Percentiles rank a stretch among this genome's conserved stretches.
phyloP scores from a whole-genome alignment of 352 stramenopile genomes.

The Pythium pyrilobum region DNA sequence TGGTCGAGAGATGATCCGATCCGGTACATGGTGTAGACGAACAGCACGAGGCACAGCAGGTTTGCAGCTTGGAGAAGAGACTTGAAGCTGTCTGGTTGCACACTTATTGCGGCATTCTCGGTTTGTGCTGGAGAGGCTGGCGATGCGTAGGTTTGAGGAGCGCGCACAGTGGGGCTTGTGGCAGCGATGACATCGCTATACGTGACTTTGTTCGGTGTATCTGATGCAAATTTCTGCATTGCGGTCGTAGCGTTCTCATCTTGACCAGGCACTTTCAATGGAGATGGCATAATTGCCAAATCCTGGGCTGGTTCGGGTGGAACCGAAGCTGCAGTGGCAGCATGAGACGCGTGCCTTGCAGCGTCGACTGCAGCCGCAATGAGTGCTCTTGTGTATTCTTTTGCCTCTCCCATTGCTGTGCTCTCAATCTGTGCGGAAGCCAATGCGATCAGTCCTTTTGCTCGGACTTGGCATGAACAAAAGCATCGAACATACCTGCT shows the following conservation, averaged over 20 bases:
- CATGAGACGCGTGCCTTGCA: not conserved
- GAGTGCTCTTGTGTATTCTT: constrained; percentile 48
- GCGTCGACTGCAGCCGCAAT: constrained; percentile 38
- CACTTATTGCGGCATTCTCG: not conserved
- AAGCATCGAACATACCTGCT: constrained; percentile 43
- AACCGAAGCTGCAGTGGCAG: not conserved
- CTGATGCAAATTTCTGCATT: too few relatives aligned
- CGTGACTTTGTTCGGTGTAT: too few relatives aligned
- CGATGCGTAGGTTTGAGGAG: too few relatives aligned
- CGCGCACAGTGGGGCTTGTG: too few relatives aligned
- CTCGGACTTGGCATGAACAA: not conserved
- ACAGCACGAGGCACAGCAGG: constrained; percentile 52
- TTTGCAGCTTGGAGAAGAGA: constrained; percentile 33
- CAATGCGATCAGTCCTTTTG: not conserved
- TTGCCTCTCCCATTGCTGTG: constrained; percentile 64
- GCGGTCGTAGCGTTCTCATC: too few relatives aligned
- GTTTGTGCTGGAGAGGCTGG: too few relatives aligned
- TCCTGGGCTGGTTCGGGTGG: too few relatives aligned
- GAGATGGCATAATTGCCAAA: too few relatives aligned
- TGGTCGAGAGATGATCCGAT: constrained; percentile 49
- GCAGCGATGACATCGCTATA: too few relatives aligned
- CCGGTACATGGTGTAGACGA: constrained; percentile 67
- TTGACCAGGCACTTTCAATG: too few relatives aligned
- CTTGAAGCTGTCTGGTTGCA: not conserved
- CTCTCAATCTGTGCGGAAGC: constrained; percentile 55